Conservation (phyloP, 352 stramenopile genomes). For the Saprolegnia parasitica region DNA sequence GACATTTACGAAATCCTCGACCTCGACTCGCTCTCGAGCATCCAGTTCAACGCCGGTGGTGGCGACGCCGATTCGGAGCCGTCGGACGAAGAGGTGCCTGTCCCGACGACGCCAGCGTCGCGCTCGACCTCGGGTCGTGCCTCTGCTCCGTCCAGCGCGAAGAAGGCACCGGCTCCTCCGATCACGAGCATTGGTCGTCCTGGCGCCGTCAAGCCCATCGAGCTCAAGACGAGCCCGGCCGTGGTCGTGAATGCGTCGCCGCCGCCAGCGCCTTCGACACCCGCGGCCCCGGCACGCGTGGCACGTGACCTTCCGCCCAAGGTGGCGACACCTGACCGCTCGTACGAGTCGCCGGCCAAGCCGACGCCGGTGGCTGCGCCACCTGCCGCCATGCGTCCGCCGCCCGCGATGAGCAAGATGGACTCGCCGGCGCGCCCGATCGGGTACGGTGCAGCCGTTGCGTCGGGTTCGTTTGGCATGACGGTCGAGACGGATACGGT, state of each 20-base stretch:
- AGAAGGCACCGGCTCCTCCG: conserved; percentile 55
- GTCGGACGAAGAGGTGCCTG: conserved; percentile 31
- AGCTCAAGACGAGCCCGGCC: conserved; percentile 52
- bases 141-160: conserved; percentile 47
- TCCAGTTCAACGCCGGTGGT: conserved; percentile 22
- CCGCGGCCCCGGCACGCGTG: background rate
- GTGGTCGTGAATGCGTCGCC: background rate
- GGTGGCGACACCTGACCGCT: conserved; percentile 30
- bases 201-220: conserved; percentile 66
- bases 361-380: background rate
- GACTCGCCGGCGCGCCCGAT: conserved; percentile 7
- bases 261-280: background rate
- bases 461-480: conserved; percentile 9
- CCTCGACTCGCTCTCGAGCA: conserved; percentile 87
- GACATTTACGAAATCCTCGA: conserved; percentile 96
- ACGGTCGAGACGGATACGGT: background rate
- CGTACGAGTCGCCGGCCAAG: conserved; percentile 9
- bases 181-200: conserved; percentile 71
- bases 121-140: conserved; percentile 16
- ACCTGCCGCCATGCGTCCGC: background rate
- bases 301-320: conserved; percentile 26
- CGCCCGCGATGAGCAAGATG: conserved; percentile 1
- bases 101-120: conserved; percentile 28
- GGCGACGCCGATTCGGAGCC: conserved; percentile 18
- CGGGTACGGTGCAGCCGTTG: conserved; percentile 2